phyloP scores from a whole-genome alignment of 345 rosid species.

The Eucalyptus pumila region DNA sequence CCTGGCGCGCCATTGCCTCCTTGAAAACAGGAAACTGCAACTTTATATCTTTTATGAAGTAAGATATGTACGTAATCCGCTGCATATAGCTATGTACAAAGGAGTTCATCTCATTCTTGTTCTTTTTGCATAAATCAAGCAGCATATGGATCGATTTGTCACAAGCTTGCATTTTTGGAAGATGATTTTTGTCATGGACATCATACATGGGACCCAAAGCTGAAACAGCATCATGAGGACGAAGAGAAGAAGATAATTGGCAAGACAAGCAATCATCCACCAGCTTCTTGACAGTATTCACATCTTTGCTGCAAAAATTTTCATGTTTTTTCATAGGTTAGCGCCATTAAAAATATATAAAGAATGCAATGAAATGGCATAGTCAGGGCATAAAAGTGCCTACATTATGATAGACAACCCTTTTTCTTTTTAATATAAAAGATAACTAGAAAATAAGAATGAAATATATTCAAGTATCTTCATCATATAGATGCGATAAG shows the following conservation, averaged over 20 bases:
- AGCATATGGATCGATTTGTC: slow-evolving; percentile 44
- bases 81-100: slow-evolving; percentile 84
- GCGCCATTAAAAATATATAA: not conserved
- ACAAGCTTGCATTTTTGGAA: slow-evolving; percentile 75
- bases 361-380: not conserved
- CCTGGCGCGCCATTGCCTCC: slow-evolving; percentile 90
- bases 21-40: slow-evolving; percentile 86
- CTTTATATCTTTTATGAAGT: slow-evolving; percentile 76
- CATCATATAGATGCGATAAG: not conserved
- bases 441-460: not conserved
- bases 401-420: not conserved
- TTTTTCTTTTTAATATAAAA: not conserved
- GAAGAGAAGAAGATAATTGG: slow-evolving; percentile 78
- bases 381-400: not conserved
- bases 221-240: slow-evolving; percentile 98
- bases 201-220: slow-evolving; percentile 99
- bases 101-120: slow-evolving; percentile 83
- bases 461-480: not conserved
- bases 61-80: slow-evolving; percentile 57
- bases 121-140: slow-evolving; percentile 58
- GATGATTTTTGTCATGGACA: slow-evolving; percentile 85
- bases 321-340: not conserved
- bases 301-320: slow-evolving; percentile 75
- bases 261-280: slow-evolving; percentile 84
- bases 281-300: slow-evolving; percentile 82